Evolutionary conservation across 257 asterid species (phyloP).

Genomic region (Marsdenia floribunda): DNA sequence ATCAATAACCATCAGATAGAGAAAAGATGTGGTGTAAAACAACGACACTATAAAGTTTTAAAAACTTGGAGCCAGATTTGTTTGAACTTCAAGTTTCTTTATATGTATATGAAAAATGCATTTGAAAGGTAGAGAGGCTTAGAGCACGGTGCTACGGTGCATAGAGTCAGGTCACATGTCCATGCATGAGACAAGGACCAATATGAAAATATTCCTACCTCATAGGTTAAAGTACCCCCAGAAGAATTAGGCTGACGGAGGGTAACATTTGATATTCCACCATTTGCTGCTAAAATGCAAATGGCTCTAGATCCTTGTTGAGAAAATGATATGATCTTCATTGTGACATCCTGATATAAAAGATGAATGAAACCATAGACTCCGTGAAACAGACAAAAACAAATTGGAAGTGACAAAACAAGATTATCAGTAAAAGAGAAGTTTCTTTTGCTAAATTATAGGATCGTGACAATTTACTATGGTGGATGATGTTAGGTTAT

Average conservation of each 20-base stretch:
- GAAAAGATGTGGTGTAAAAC: neutral
- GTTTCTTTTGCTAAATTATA: neutral
- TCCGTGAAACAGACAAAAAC: neutral
- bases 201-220: constrained; percentile 34
- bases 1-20: neutral
- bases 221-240: constrained; percentile 92
- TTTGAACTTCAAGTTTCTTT: neutral
- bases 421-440: too few relatives aligned
- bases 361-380: neutral
- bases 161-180: neutral
- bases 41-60: neutral
- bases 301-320: constrained; percentile 86
- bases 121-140: neutral
- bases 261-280: constrained; percentile 80
- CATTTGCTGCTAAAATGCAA: constrained; percentile 81
- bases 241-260: constrained; percentile 83
- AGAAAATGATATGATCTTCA: constrained; percentile 79
- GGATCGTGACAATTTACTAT: neutral
- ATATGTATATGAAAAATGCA: neutral
- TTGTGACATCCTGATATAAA: constrained; percentile 62
- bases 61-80: neutral
- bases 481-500: neutral
- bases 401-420: neutral
- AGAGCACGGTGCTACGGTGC: neutral
- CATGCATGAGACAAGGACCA: neutral